Evolutionary conservation across 2,329 filamentous ascomycete genomes (phyloP), one percentile per base, ranked within the genome.

Genomic region (Fusarium sarcochroum): DNA sequence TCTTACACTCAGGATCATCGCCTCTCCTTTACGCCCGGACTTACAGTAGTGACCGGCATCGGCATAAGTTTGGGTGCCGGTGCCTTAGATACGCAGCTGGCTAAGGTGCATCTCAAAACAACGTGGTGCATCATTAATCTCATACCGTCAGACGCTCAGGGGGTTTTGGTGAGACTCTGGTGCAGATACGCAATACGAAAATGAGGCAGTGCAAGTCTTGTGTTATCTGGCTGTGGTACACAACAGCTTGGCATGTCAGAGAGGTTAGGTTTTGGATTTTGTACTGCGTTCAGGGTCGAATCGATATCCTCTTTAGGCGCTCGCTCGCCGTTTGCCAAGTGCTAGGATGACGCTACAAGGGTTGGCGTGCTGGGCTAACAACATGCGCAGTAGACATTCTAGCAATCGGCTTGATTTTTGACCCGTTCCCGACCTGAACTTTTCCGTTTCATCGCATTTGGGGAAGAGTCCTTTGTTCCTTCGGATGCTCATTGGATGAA

Each of bases 401-500:
- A 35, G 47, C 38, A 52, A 35, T 65, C 61, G 61, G 61, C 52
- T 4, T 64, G 53, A 64, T 64, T 64, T 59, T 64, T 52, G 42
- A 9, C 35, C 61, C 61, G 61, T 32, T 20, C 30, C 61, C 52
- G 61, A 59, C 14, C 20, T 32, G n/a, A 35, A 35, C 30, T 53
- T 41, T 7, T 40, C 46, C 38, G 44, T 21, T 38, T 40, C 14
- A 18, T 15, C 3, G 48, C 25, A 32, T 37, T 11, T 5, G 20
- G 7, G 25, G 21, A 20, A 18, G n/a, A 17, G 15, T 54, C 30
- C n/a, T 25, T 44, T 17, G 38, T 44, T 35, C 35, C 35, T 42
- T 17, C 5, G 23, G 21, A 48, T 44, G 34, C 23, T 32, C 7
- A 63, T 63, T 55, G 49, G 59, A 38, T 40, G 15, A 9, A 34